Evolutionary conservation across 2,329 filamentous ascomycete genomes (phyloP).

Genomic region (Penicillium sp.): DNA sequence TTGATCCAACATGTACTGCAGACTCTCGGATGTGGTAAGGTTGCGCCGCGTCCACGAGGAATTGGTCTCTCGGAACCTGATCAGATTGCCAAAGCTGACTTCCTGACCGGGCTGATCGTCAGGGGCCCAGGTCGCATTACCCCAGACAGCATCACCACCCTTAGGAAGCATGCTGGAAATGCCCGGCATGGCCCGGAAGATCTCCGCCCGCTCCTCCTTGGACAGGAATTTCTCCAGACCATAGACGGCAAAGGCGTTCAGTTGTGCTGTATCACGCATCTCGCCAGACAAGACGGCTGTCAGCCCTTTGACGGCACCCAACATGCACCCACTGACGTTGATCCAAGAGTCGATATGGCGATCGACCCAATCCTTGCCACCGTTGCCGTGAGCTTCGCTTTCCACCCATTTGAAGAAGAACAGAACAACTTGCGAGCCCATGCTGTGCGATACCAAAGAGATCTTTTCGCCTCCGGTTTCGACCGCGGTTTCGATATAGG

Average conservation of each 20-base stretch:
- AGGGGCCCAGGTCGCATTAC: slow-evolving; percentile 77
- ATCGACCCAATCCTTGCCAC: slow-evolving; percentile 85
- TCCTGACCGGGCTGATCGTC: slow-evolving; percentile 73
- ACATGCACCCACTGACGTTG: slow-evolving; percentile 97
- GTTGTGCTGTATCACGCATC: slow-evolving; percentile 96
- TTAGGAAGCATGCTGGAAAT: slow-evolving; percentile 95
- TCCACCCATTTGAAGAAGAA: slow-evolving; percentile 79
- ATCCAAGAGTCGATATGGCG: slow-evolving; percentile 89
- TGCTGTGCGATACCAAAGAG: slow-evolving; percentile 86
- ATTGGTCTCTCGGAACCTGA: slow-evolving; percentile 69
- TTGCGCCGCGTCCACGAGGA: slow-evolving; percentile 63
- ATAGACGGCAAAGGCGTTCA: slow-evolving; percentile 94
- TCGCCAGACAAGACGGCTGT: slow-evolving; percentile 89
- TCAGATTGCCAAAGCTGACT: slow-evolving; percentile 68
- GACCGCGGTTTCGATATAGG: slow-evolving; percentile 78
- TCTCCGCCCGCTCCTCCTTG: slow-evolving; percentile 81
- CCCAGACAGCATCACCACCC: slow-evolving; percentile 92
- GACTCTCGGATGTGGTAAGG: slow-evolving; percentile 69
- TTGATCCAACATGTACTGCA: slow-evolving; percentile 70
- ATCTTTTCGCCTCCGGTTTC: slow-evolving; percentile 70
- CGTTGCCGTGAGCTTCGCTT: slow-evolving; percentile 66
- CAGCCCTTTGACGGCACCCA: slow-evolving; percentile 85
- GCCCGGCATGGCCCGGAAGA: slow-evolving; percentile 95
- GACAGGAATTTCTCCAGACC: slow-evolving; percentile 93
- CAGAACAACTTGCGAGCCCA: slow-evolving; percentile 92